Conservation (phyloP, 805 yeast genomes). For the Blastobotrys robertii region DNA sequence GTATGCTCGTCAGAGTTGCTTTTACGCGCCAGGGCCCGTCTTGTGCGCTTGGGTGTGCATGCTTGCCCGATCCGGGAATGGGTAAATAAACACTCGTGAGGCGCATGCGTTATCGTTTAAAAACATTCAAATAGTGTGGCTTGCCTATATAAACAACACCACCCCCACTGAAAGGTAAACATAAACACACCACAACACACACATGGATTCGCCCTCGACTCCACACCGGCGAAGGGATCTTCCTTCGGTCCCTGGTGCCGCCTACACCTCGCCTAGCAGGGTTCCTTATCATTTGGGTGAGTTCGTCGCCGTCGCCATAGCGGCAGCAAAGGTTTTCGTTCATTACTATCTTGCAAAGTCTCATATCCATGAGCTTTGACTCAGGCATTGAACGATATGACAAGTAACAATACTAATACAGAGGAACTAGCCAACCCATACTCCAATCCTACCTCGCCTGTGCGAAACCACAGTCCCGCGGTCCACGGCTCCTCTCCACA, state of each 20-base stretch:
- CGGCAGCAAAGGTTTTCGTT: too few relatives aligned
- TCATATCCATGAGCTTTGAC: too few relatives aligned
- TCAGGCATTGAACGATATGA: too few relatives aligned
- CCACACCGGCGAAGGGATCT: conserved; percentile 9
- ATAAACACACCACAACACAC: not conserved
- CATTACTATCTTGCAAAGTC: too few relatives aligned
- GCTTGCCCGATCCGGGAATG: not conserved
- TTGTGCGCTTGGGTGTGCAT: too few relatives aligned
- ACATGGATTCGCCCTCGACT: conserved; percentile 5
- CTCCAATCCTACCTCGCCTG: conserved; percentile 9
- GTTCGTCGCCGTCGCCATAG: not conserved
- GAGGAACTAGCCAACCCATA: conserved; percentile 16
- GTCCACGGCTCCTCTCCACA: conserved; percentile 1
- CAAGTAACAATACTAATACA: conserved; percentile 1
- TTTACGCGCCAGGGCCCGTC: too few relatives aligned
- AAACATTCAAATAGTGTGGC: too few relatives aligned
- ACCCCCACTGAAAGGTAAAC: too few relatives aligned
- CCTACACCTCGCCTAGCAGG: conserved; percentile 12
- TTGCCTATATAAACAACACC: too few relatives aligned
- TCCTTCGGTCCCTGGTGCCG: conserved; percentile 14
- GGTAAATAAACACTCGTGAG: not conserved
- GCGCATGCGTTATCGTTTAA: too few relatives aligned
- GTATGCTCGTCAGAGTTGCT: too few relatives aligned
- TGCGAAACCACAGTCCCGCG: conserved; percentile 3
- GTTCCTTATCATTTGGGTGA: conserved; percentile 14